phyloP scores from a whole-genome alignment of 2,329 filamentous ascomycete species.

The Pestalotiopsis fici region DNA sequence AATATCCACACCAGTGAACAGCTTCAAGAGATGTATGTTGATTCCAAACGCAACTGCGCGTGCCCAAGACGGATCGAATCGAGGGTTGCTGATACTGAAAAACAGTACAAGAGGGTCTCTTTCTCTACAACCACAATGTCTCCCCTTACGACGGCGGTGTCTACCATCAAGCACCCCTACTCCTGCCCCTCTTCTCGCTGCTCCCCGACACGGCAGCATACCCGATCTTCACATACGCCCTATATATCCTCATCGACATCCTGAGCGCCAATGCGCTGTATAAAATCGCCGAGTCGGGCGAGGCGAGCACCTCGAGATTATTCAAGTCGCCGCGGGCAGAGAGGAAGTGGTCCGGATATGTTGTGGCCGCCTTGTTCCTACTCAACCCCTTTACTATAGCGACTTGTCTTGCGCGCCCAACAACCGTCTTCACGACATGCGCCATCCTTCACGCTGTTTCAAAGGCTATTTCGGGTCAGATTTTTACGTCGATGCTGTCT shows the following conservation, averaged over 20 bases:
- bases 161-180: slow-evolving; percentile 79
- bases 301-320: slow-evolving; percentile 70
- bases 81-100: not conserved
- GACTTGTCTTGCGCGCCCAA: slow-evolving; percentile 87
- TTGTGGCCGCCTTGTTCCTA: slow-evolving; percentile 83
- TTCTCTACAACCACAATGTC: slow-evolving; percentile 93
- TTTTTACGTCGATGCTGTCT: slow-evolving; percentile 77
- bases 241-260: slow-evolving; percentile 82
- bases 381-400: slow-evolving; percentile 95
- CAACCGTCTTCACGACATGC: slow-evolving; percentile 84
- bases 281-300: slow-evolving; percentile 78
- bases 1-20: slow-evolving; percentile 94
- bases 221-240: slow-evolving; percentile 73
- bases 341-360: slow-evolving; percentile 72
- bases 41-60: not conserved
- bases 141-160: slow-evolving; percentile 96
- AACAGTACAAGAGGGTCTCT: slow-evolving; percentile 91
- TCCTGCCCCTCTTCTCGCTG: slow-evolving; percentile 88
- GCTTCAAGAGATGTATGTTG: slow-evolving; percentile 89
- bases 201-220: slow-evolving; percentile 70
- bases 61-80: not conserved
- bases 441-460: slow-evolving; percentile 83
- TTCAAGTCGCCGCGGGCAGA: slow-evolving; percentile 79
- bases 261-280: slow-evolving; percentile 79
- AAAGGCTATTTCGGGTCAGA: slow-evolving; percentile 74